A percentile compares a stretch with the other conserved stretches of the same genome.
Evolutionary conservation across 2,329 filamentous ascomycete species (phyloP).

Genomic region (Xylaria sp.): DNA sequence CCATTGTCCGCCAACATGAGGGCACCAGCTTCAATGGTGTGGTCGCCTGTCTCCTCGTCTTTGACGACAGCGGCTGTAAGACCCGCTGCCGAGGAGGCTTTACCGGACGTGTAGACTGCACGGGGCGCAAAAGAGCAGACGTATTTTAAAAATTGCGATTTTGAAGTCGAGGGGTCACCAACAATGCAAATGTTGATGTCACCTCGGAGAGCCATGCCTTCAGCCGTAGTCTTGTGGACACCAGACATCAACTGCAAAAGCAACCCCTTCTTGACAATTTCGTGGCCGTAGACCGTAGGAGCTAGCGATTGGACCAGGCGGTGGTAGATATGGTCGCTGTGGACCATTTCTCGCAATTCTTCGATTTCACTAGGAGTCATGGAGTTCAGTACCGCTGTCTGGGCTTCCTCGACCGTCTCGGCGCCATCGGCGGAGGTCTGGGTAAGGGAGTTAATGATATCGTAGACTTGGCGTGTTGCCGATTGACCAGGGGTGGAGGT

Average conservation of each 20-base stretch:
- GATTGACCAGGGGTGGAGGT: constrained; percentile 77
- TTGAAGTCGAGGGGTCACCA: constrained; percentile 94
- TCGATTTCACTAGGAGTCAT: constrained; percentile 87
- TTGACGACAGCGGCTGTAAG: constrained; percentile 96
- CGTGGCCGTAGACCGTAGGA: constrained; percentile 96
- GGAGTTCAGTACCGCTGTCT: constrained; percentile 83
- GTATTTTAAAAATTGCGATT: constrained; percentile 98
- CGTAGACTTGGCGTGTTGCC: constrained; percentile 74
- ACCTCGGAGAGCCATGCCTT: constrained; percentile 93
- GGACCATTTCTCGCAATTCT: constrained; percentile 89
- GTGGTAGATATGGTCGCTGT: constrained; percentile 93
- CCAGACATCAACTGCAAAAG: constrained; percentile 95
- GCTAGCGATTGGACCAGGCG: constrained; percentile 91
- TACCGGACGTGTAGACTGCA: constrained; percentile 96
- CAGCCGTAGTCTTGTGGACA: constrained; percentile 86
- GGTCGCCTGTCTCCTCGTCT: constrained; percentile 97
- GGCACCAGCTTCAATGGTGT: constrained; percentile 97
- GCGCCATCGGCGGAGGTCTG: constrained; percentile 70
- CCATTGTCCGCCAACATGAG: constrained; percentile 97
- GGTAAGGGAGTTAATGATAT: constrained; percentile 83
- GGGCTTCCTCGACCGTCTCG: constrained; percentile 79
- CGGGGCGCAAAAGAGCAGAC: constrained; percentile 96
- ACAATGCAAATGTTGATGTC: constrained; percentile 99
- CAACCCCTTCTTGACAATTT: constrained; percentile 96
- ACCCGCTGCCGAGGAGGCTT: constrained; percentile 96